Evolutionary conservation across 2,329 filamentous ascomycete genomes (phyloP), one percentile per base, ranked within the genome.

Genomic region (Penicillium griseofulvum): DNA sequence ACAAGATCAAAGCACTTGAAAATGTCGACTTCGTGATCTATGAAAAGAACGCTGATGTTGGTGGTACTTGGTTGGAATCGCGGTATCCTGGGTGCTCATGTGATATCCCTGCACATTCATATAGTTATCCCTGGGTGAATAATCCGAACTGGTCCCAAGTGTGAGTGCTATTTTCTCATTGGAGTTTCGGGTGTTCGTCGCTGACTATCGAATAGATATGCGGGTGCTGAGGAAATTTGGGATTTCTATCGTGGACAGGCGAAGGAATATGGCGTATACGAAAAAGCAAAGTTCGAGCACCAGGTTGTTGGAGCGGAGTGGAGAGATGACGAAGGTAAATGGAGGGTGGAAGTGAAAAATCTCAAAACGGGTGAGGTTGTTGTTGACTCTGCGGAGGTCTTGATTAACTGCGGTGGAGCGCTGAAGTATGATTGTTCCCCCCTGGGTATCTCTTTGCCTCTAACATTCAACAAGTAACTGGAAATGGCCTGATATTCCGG

Each of bases 401-500:
- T 41, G 22, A 41, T 41, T 22, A 41, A 41, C 17, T 41, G 38
- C 12, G 38, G 38, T 14, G 38, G 38, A 41, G 38, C 38, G 22
- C 5, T 41, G 19, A 41, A 43, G 24, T 31, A 24, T 33, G 29
- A 14, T 29, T 24, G 28, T n/a, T 16, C 8, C 12, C 34, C 12
- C 37, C 17, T 39, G 3, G 17, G 3, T 19, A 3, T 26, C 12
- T 41, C 19, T 22, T 4, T 22, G 3, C 22, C 26, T 5, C 14
- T 41, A 41, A 24, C 38, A 8, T 16, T 1, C 28, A 19, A 26
- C 1, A 22, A 41, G 38, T 9, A 41, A 41, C 22, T 37, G 34
- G 36, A 39, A 26, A 7, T 39, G 28, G 22, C 47, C 47, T 11
- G 47, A 33, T 9, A 50, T 50, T 10, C 36, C 47, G 2, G 73